A percentile compares a stretch with the other conserved stretches of the same genome.
These are phyloP conservation scores for Centella asiatica DNA, from an alignment of 129 eudicot species.

Conservation along the genomic window DNA sequence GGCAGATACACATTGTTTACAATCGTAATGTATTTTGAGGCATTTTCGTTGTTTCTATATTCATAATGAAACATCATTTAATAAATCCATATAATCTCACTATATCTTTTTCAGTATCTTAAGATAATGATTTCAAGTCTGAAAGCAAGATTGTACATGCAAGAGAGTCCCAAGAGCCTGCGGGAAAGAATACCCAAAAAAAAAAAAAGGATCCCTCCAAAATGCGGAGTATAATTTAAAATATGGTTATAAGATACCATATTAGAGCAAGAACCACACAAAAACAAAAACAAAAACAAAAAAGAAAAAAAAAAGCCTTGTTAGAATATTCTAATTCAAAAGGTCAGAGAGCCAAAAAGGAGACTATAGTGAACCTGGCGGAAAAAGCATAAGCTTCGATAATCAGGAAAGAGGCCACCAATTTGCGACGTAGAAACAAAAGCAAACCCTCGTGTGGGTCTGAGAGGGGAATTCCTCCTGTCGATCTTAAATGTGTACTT, in stretches of 20 bases:
- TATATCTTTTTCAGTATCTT: neutral
- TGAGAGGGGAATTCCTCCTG: conserved; percentile 60
- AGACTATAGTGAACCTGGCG: conserved; percentile 59
- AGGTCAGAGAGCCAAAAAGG: neutral
- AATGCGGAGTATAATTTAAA: neutral
- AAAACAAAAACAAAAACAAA: conserved; percentile 2
- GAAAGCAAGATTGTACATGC: neutral
- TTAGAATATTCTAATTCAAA: neutral
- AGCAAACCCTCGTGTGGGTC: conserved; percentile 89
- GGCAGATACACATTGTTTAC: no score
- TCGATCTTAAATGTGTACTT: conserved; percentile 74
- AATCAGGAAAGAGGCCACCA: conserved; percentile 83
- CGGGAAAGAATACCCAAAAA: neutral
- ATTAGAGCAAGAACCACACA: neutral
- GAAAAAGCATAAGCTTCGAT: conserved; percentile 57
- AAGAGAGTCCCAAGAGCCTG: neutral
- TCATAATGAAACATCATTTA: neutral
- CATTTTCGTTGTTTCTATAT: neutral
- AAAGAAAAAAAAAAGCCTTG: neutral
- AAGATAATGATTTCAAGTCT: neutral
- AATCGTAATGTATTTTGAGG: neutral
- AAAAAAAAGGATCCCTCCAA: no score
- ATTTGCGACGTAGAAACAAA: conserved; percentile 70
- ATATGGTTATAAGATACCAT: no score
- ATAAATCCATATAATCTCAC: neutral